A percentile compares a stretch with the other conserved stretches of the same genome.
phyloP scores from a whole-genome alignment of 805 yeast species.

The Spencermartinsiella europaea region DNA sequence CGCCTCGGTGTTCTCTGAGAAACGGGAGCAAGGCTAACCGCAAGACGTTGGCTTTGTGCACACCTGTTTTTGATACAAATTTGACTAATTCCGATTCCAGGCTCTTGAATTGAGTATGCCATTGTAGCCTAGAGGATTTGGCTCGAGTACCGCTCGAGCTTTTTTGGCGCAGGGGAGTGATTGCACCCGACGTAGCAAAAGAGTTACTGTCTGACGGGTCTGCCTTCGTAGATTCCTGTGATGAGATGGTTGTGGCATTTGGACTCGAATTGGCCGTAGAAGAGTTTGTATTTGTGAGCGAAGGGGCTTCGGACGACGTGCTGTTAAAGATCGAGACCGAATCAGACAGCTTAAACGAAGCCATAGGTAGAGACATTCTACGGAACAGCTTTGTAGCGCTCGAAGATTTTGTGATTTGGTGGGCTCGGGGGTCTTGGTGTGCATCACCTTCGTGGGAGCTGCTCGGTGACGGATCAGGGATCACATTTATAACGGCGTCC shows the following conservation, averaged over 20 bases:
- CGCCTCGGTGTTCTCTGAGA: conserved; percentile 28
- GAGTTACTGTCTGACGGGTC: conserved; percentile 5
- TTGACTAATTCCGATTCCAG: conserved; percentile 28
- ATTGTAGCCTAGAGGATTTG: conserved; percentile 2
- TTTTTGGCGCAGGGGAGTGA: background rate
- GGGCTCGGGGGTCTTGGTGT: too few species aligned
- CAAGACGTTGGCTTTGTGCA: conserved; percentile 34
- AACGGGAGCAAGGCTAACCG: conserved; percentile 40
- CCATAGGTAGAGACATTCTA: background rate
- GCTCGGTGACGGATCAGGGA: too few species aligned
- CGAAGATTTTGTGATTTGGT: background rate
- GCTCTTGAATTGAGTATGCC: conserved; percentile 22
- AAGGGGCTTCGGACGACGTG: background rate
- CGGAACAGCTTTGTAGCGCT: background rate
- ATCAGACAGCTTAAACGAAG: background rate
- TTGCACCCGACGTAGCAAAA: conserved; percentile 2
- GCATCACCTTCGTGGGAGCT: too few species aligned
- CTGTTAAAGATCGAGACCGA: background rate
- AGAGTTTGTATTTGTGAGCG: background rate
- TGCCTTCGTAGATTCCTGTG: conserved; percentile 2
- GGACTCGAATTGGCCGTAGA: conserved; percentile 12
- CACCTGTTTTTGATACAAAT: conserved; percentile 28
- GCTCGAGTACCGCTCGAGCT: conserved; percentile 1
- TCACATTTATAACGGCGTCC: too few species aligned
- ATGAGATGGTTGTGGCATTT: conserved; percentile 18